These are phyloP conservation scores for Ceratocystis ficicola DNA, from an alignment of 2,329 filamentous ascomycete genomes.

Conservation along the genomic window DNA sequence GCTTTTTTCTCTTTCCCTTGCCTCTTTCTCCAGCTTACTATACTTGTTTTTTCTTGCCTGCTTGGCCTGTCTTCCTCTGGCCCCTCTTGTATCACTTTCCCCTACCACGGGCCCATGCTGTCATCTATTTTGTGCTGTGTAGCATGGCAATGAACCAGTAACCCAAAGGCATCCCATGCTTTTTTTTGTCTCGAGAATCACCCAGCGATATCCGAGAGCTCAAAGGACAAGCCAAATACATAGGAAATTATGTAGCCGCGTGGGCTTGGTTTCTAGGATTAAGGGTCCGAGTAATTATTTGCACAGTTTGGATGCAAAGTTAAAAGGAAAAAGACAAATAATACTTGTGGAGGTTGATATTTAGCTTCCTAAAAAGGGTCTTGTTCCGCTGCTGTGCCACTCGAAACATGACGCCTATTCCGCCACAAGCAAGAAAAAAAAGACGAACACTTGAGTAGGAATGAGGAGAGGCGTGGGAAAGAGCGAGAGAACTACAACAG, in stretches of 20 bases:
- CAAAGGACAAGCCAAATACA: background rate
- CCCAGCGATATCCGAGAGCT: background rate
- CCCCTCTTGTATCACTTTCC: background rate
- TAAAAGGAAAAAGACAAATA: no score
- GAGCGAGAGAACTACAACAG: background rate
- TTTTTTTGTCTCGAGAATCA: background rate
- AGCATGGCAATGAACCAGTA: background rate
- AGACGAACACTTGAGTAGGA: background rate
- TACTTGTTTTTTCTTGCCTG: background rate
- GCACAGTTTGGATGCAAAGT: no score
- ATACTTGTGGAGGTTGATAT: background rate
- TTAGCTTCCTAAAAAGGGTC: constrained; percentile 9
- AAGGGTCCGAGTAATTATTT: no score
- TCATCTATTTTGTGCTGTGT: constrained; percentile 1
- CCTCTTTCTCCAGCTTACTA: background rate
- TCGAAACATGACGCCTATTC: constrained; percentile 1
- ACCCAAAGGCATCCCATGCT: background rate
- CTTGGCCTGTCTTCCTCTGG: background rate
- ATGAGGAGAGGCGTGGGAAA: background rate
- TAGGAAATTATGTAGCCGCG: background rate
- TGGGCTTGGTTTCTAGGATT: background rate
- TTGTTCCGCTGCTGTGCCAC: constrained; percentile 10
- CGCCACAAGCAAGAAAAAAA: background rate
- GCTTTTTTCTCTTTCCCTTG: background rate
- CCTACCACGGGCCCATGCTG: background rate